Evolutionary conservation across 768 basidiomycete species (phyloP).

Genomic region (Termitomyces sp.): DNA sequence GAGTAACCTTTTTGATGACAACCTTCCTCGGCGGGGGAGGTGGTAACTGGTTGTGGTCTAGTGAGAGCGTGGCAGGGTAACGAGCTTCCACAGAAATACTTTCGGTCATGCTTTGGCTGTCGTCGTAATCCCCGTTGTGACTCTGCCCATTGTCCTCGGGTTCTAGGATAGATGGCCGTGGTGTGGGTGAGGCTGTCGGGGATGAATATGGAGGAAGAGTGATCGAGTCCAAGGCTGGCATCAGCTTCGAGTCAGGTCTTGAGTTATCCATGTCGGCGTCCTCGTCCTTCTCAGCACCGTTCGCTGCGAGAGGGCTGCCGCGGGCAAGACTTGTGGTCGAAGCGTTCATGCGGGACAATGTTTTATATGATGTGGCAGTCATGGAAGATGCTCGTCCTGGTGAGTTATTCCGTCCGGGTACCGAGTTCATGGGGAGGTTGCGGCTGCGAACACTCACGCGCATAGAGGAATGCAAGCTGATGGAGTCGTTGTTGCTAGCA

Average conservation of each 20-base stretch:
- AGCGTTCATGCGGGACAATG: constrained; percentile 36
- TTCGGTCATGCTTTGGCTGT: constrained; percentile 6
- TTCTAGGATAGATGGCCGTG: constrained; percentile 24
- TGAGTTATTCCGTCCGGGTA: constrained; percentile 11
- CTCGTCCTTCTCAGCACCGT: constrained; percentile 23
- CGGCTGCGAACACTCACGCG: constrained; percentile 43
- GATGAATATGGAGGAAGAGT: constrained; percentile 16
- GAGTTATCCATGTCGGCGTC: constrained; percentile 29
- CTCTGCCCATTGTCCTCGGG: constrained; percentile 16
- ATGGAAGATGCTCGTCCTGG: constrained; percentile 25
- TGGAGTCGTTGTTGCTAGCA: constrained; percentile 39
- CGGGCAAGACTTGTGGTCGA: constrained; percentile 24
- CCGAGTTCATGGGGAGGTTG: constrained; percentile 21
- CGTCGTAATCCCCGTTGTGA: constrained; percentile 10
- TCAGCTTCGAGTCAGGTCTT: constrained; percentile 73
- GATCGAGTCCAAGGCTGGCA: constrained; percentile 38
- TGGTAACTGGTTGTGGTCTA: constrained; percentile 16
- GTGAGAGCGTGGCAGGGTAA: constrained; percentile 9
- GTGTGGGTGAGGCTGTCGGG: constrained; percentile 18
- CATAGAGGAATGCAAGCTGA: constrained; percentile 39
- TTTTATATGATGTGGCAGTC: constrained; percentile 41
- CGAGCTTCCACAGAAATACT: not conserved
- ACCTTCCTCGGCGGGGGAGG: constrained; percentile 8
- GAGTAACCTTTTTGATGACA: constrained; percentile 13
- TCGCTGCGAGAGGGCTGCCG: constrained; percentile 4